Conservation (phyloP, 306 rosid genomes). For the Abrus precatorius region DNA sequence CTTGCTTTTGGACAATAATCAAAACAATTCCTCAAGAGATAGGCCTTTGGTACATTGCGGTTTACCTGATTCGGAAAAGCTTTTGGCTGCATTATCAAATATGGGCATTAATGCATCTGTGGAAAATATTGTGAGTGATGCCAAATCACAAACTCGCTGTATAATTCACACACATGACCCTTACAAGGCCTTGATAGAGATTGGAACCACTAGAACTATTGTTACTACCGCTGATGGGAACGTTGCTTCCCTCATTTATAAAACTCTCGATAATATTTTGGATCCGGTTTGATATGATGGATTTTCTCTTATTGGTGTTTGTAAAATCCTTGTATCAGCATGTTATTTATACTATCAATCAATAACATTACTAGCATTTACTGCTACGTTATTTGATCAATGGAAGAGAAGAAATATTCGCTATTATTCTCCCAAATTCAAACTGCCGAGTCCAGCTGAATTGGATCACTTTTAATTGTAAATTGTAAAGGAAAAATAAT, state of each 20-base stretch:
- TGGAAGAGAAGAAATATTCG: no score
- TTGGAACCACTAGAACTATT: slow-evolving; percentile 58
- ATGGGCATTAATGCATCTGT: slow-evolving; percentile 68
- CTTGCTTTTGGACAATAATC: slow-evolving; percentile 53
- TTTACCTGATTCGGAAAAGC: slow-evolving; percentile 61
- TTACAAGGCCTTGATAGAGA: slow-evolving; percentile 67
- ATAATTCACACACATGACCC: slow-evolving; percentile 60
- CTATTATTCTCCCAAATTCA: no score
- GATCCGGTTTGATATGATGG: slow-evolving; percentile 52
- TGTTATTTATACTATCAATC: slow-evolving; percentile 14
- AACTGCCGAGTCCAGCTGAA: no score
- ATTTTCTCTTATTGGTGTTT: slow-evolving; percentile 25
- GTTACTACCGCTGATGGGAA: slow-evolving; percentile 60
- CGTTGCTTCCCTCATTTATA: slow-evolving; percentile 62
- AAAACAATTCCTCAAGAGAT: slow-evolving; percentile 26
- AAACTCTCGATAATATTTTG: slow-evolving; percentile 60
- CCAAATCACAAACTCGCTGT: slow-evolving; percentile 47
- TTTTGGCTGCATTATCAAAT: slow-evolving; percentile 63
- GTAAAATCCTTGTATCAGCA: slow-evolving; percentile 21
- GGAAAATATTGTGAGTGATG: slow-evolving; percentile 38
- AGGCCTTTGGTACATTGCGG: slow-evolving; percentile 66
- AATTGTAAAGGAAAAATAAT: no score
- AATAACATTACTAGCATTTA: not conserved
- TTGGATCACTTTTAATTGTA: no score
- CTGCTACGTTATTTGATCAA: not conserved